Evolutionary conservation across 1,284 basidiomycete species (phyloP), one percentile per base, ranked within the genome.

Genomic region (Porodaedalea pini): DNA sequence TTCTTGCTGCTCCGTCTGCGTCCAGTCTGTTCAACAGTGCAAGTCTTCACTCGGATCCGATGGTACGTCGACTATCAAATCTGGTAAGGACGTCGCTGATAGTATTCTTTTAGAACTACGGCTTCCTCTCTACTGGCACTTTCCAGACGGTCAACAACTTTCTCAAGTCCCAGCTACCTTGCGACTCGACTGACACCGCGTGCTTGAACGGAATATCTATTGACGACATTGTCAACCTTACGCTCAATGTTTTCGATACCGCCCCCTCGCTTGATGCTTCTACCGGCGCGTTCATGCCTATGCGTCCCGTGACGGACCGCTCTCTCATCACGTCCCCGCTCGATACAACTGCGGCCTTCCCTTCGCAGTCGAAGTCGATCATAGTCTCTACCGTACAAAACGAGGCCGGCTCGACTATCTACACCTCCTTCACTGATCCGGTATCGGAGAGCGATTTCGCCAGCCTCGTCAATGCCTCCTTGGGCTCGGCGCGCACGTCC

Each of bases 1-100:
- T 92, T 32, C 76, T 90, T 44, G 87, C 84, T 19, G 74, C 75
- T 0, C 88, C 90, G 1, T 80, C 81, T 10, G 88, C 84, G 0
- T 74, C 77, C 15, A 76, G 79, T 1, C 71, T 90, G 40, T 92
- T 92, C 74, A 75, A 78, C 54, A 85, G 79, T 39, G 88, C 85
- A 0, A 90, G 92, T 58, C 68, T 94, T 4, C 90, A 94, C 56
- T 57, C 56, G 10, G 56, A 57, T 21, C 56, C 56, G n/a, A 57
- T 57, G 56, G 56, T 57, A 8, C 13, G 31, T 36, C 2, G 6
- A 51, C 19, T 44, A 29, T 45, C 7, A n/a, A 15, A 4, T 13
- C 23, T 3, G 21, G 13, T 15, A 41, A 27, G 25, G 31, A 15
- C 21, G 44, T 11, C 10, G 13, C 23, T 47, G 23, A 47, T 7